Percentiles rank a stretch among this genome's conserved stretches.
Conservation (phyloP, 345 rosid genomes). For the Combretum micranthum region DNA sequence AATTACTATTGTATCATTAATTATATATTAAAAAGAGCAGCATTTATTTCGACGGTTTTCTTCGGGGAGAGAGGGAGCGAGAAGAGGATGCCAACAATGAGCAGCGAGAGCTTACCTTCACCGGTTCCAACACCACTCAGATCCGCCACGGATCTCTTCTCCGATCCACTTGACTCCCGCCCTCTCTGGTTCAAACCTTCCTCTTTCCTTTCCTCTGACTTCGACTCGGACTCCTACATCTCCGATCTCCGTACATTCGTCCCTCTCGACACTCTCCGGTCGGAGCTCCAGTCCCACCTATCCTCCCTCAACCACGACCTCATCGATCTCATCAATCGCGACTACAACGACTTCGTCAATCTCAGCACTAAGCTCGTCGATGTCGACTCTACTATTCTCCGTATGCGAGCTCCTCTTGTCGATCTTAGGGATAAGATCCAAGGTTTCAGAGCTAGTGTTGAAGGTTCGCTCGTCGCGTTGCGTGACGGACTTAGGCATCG, state of each 20-base stretch:
- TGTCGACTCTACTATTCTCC: conserved; percentile 79
- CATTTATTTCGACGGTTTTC: too few species aligned
- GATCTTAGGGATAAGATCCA: conserved; percentile 88
- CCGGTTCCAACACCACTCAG: conserved; percentile 48
- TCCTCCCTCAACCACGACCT: conserved; percentile 92
- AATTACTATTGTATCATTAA: too few species aligned
- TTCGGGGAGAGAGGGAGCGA: too few species aligned
- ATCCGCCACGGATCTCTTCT: conserved; percentile 81
- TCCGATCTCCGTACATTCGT: conserved; percentile 95
- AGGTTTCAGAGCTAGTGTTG: conserved; percentile 65
- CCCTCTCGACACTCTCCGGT: conserved; percentile 89
- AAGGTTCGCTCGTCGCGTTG: conserved; percentile 57
- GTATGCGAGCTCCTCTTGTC: conserved; percentile 95
- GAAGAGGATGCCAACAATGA: too few species aligned
- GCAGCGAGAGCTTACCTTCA: conserved; percentile 36
- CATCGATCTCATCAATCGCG: conserved; percentile 95
- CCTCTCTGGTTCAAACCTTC: conserved; percentile 95
- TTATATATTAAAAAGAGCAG: too few species aligned
- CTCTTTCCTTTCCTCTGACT: conserved; percentile 68
- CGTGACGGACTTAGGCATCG: conserved; percentile 82
- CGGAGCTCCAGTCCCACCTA: conserved; percentile 79
- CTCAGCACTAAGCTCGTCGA: conserved; percentile 95
- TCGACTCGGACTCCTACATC: conserved; percentile 87
- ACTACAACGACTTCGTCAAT: conserved; percentile 92
- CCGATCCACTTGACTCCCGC: conserved; percentile 79